These are phyloP conservation scores for Penicillium bovifimosum DNA, from an alignment of 495 filamentous ascomycete species.

Conservation along the genomic window DNA sequence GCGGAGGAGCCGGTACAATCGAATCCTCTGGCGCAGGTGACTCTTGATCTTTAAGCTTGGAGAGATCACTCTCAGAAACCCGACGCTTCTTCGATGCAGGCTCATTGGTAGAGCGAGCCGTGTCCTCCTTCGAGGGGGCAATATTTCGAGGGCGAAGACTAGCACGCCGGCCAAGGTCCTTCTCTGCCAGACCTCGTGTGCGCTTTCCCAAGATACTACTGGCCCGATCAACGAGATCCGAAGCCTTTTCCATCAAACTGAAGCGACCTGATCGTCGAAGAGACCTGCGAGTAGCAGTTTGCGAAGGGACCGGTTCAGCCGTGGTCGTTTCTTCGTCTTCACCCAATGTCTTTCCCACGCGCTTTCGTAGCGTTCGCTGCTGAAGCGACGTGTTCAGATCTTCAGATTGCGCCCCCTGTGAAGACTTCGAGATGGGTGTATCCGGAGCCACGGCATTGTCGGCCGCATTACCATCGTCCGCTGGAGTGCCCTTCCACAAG, in stretches of 20 bases:
- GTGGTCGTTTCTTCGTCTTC: slow-evolving; percentile 36
- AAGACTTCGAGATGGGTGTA: slow-evolving; percentile 39
- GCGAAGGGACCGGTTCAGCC: slow-evolving; percentile 8
- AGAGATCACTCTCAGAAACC: slow-evolving; percentile 43
- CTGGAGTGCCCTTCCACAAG: slow-evolving; percentile 30
- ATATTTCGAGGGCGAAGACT: slow-evolving; percentile 37
- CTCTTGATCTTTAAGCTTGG: slow-evolving; percentile 39
- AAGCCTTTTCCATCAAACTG: slow-evolving; percentile 39
- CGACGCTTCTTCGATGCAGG: slow-evolving; percentile 45
- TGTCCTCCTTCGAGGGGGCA: slow-evolving; percentile 28
- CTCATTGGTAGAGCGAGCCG: slow-evolving; percentile 12
- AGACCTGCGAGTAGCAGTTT: slow-evolving; percentile 16
- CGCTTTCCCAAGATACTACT: slow-evolving; percentile 52
- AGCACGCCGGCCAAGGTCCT: slow-evolving; percentile 35
- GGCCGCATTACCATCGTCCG: slow-evolving; percentile 26
- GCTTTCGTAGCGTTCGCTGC: slow-evolving; percentile 41
- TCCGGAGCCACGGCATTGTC: slow-evolving; percentile 36
- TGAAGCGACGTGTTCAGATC: slow-evolving; percentile 33
- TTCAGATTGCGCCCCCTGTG: slow-evolving; percentile 36
- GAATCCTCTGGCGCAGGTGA: slow-evolving; percentile 32
- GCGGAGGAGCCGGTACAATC: slow-evolving; percentile 30
- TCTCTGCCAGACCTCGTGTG: slow-evolving; percentile 39
- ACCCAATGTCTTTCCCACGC: slow-evolving; percentile 44
- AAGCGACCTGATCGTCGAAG: slow-evolving; percentile 37
- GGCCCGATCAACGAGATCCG: slow-evolving; percentile 38